Evolutionary conservation across 768 basidiomycete genomes (phyloP).

Genomic region (Leccinum aurantiacum): DNA sequence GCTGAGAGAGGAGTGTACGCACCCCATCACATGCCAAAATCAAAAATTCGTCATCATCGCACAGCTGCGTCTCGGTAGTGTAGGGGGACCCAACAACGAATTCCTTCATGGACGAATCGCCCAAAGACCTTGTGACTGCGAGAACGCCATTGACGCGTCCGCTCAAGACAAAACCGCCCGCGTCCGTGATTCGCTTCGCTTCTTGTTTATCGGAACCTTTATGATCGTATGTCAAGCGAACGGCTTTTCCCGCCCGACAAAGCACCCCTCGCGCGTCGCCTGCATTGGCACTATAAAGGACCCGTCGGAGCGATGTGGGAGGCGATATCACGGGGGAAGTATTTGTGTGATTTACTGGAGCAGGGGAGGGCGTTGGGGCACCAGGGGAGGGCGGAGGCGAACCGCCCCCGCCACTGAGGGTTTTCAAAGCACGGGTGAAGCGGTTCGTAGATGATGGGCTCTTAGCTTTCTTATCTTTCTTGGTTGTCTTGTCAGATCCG

Average conservation of each 20-base stretch:
- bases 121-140: conserved; percentile 92
- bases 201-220: conserved; percentile 97
- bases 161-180: conserved; percentile 98
- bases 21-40: conserved; percentile 98
- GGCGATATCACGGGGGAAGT: conserved; percentile 39
- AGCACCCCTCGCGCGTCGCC: conserved; percentile 96
- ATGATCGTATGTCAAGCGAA: conserved; percentile 96
- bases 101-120: conserved; percentile 99
- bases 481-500: conserved; percentile 33
- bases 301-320: conserved; percentile 57
- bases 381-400: conserved; percentile 20
- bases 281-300: conserved; percentile 94
- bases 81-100: conserved; percentile 98
- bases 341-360: conserved; percentile 34
- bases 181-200: conserved; percentile 95
- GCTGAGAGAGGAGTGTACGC: conserved; percentile 37
- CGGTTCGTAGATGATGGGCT: conserved; percentile 44
- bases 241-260: conserved; percentile 85
- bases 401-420: conserved; percentile 38
- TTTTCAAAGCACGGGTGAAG: conserved; percentile 56
- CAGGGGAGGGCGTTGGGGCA: conserved; percentile 6
- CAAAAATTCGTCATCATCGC: conserved; percentile 89
- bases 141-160: conserved; percentile 97
- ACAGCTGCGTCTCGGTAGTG: conserved; percentile 94
- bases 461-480: conserved; percentile 45